Evolutionary conservation across 2,329 filamentous ascomycete species (phyloP), one percentile per base, ranked within the genome.

Genomic region (Neonectria magnoliae): DNA sequence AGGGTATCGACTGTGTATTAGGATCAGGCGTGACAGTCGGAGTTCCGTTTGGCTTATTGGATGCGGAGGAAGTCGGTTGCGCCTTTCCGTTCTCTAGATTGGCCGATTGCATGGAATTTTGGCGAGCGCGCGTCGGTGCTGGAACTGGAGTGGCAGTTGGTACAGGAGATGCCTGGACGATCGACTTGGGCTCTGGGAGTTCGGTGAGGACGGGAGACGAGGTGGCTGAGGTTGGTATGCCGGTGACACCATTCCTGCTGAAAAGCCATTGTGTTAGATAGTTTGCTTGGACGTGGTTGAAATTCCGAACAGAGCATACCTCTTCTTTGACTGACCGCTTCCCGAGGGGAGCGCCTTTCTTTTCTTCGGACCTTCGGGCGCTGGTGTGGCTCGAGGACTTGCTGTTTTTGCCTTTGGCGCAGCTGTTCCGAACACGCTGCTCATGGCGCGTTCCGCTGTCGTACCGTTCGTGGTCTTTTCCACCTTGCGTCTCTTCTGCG

Each of bases 401-500:
- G 85, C 83, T 7, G 80, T 84, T 77, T 87, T 88, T 5, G 84
- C 79, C 76, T 91, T 90, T 60, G 85, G 78, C 64, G 81, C 80
- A 67, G 78, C 83, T 56, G 71, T 81, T 10, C 83, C 84, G 70
- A 86, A 83, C 13, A 86, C 86, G 10, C 80, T 81, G 75, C 88
- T 91, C 77, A 91, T 82, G n/a, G 90, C 88, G 64, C 91, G 88
- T 74, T 94, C 92, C 83, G 90, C 88, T 4, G 82, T 77, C 31
- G 79, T 81, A 42, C 83, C 83, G 65, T 83, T 83, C 14, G 81
- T 76, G 10, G 84, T 80, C 72, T 93, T 93, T 72, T 97, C 93
- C 2, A 93, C 89, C 80, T 94, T 97, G 69, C 94, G 90, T 73
- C 93, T 87, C 81, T 97, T 97, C 25, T 85, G 82, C 2, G 90